Conservation (phyloP, 257 asterid species). For the Ehretia macrophylla region DNA sequence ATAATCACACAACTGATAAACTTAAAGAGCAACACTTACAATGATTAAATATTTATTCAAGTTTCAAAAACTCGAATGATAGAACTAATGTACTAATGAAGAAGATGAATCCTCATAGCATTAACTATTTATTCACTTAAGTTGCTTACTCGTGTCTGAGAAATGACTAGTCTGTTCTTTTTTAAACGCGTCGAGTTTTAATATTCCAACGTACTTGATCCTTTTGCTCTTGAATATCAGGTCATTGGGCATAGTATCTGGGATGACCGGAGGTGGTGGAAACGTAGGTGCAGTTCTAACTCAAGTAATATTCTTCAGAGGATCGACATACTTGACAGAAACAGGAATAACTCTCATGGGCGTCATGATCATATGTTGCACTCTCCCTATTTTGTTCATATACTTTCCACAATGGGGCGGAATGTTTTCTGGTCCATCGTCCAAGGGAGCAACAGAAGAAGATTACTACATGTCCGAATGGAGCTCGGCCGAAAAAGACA, state of each 20-base stretch:
- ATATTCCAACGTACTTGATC: no score
- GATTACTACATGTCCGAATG: slow-evolving; percentile 82
- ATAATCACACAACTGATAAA: no score
- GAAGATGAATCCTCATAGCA: no score
- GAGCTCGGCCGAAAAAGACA: slow-evolving; percentile 34
- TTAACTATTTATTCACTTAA: no score
- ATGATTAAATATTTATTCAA: no score
- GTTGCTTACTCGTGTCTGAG: no score
- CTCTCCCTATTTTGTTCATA: slow-evolving; percentile 36
- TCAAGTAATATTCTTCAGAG: slow-evolving; percentile 74
- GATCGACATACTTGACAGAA: slow-evolving; percentile 54
- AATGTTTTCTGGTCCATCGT: slow-evolving; percentile 46
- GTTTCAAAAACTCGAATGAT: no score
- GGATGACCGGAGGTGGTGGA: slow-evolving; percentile 94
- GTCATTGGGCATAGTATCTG: slow-evolving; percentile 70
- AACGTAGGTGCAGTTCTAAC: slow-evolving; percentile 70
- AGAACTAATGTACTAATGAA: no score
- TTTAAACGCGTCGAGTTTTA: no score
- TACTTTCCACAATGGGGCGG: slow-evolving; percentile 98
- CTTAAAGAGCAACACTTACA: no score
- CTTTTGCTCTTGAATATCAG: slow-evolving; percentile 20
- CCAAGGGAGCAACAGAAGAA: slow-evolving; percentile 53
- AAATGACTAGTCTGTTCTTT: no score
- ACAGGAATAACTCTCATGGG: slow-evolving; percentile 77
- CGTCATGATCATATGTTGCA: slow-evolving; percentile 66